Conservation (phyloP, 805 yeast species). For the Candida stauntonica region DNA sequence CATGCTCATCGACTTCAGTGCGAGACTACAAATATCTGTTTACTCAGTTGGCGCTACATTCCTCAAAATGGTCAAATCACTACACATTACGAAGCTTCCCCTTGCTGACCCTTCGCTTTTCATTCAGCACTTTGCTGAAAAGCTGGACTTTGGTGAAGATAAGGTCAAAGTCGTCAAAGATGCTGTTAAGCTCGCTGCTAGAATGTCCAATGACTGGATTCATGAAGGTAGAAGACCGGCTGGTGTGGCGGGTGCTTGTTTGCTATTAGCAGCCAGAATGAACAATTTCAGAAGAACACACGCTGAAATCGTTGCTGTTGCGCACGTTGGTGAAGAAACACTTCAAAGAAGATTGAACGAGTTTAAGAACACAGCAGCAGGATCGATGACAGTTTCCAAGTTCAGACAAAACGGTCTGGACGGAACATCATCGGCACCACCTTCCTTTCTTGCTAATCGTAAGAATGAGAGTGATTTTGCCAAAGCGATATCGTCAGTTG, state of each 20-base stretch:
- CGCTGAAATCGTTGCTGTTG: constrained; percentile 89
- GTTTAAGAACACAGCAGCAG: constrained; percentile 74
- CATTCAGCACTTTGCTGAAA: constrained; percentile 90
- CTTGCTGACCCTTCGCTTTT: constrained; percentile 91
- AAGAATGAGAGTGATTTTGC: constrained; percentile 34
- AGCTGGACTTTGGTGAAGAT: constrained; percentile 73
- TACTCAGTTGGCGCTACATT: constrained; percentile 96
- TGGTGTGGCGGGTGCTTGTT: constrained; percentile 96
- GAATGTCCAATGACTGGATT: constrained; percentile 95
- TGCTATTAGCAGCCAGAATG: constrained; percentile 93
- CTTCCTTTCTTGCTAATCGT: constrained; percentile 69
- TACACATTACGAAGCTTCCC: constrained; percentile 75
- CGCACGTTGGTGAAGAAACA: constrained; percentile 93
- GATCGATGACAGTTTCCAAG: constrained; percentile 62
- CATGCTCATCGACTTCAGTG: constrained; percentile 93
- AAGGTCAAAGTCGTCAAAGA: constrained; percentile 76
- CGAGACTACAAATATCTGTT: constrained; percentile 84
- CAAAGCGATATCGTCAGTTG: too few relatives aligned
- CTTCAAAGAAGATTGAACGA: constrained; percentile 87
- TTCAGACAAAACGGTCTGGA: constrained; percentile 50
- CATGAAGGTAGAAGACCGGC: constrained; percentile 97
- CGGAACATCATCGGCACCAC: constrained; percentile 58
- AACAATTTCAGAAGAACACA: constrained; percentile 90
- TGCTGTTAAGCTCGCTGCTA: constrained; percentile 78
- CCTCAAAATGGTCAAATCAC: constrained; percentile 81